phyloP scores from a whole-genome alignment of 768 basidiomycete genomes.

The Rhizopogon salebrosus region DNA sequence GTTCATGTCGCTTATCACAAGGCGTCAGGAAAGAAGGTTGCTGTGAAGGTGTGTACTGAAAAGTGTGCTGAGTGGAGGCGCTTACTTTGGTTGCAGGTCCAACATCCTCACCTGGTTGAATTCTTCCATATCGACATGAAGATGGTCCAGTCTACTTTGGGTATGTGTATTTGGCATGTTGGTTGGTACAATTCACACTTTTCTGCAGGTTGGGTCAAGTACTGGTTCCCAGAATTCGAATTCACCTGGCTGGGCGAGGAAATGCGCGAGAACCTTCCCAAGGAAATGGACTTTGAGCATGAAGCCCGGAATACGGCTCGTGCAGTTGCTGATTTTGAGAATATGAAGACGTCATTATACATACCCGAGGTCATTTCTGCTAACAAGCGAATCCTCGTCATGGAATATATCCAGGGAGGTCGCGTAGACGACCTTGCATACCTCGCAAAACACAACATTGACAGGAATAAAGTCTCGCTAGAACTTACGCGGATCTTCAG shows the following conservation, averaged over 20 bases:
- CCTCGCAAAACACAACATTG: slow-evolving; percentile 75
- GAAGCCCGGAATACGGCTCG: slow-evolving; percentile 85
- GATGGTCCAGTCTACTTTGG: slow-evolving; percentile 71
- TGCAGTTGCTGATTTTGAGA: slow-evolving; percentile 62
- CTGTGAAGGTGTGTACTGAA: slow-evolving; percentile 63
- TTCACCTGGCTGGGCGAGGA: slow-evolving; percentile 92
- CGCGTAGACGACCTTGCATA: slow-evolving; percentile 86
- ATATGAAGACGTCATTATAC: slow-evolving; percentile 75
- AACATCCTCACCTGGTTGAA: slow-evolving; percentile 92
- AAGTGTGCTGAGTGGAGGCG: neutral
- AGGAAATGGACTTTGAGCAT: slow-evolving; percentile 92
- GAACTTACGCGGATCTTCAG: slow-evolving; percentile 89
- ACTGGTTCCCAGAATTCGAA: slow-evolving; percentile 94
- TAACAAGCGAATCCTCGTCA: slow-evolving; percentile 80
- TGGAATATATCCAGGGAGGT: slow-evolving; percentile 92
- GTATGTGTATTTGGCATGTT: slow-evolving; percentile 28
- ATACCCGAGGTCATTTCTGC: slow-evolving; percentile 80
- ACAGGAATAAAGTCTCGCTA: slow-evolving; percentile 89
- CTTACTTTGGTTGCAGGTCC: slow-evolving; percentile 41
- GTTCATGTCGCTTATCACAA: slow-evolving; percentile 82
- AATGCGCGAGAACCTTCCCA: slow-evolving; percentile 87
- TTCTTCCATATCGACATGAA: slow-evolving; percentile 90
- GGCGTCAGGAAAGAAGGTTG: slow-evolving; percentile 68
- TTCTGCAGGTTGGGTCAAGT: slow-evolving; percentile 72
- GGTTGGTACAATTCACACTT: neutral